Conservation (phyloP, 2,329 filamentous ascomycete species). For the Chaetomium strumarium region DNA sequence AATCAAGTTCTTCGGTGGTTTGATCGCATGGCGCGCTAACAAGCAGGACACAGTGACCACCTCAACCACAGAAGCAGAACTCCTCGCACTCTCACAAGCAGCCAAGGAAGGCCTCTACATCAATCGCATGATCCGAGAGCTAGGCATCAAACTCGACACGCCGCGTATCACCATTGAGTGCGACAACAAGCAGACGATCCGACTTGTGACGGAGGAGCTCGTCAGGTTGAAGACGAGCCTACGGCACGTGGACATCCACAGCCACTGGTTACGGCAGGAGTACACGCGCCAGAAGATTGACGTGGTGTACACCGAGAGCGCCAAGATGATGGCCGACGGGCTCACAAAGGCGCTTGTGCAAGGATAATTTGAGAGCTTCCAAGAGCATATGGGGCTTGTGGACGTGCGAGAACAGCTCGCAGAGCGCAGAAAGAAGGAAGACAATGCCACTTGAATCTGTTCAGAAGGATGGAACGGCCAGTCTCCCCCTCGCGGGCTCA, state of each 20-base stretch:
- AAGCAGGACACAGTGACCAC: conserved; percentile 11
- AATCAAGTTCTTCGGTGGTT: conserved; percentile 7
- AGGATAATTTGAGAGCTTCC: not conserved
- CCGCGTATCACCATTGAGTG: too few species aligned
- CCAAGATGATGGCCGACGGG: not conserved
- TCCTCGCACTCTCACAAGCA: too few species aligned
- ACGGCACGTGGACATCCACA: conserved; percentile 12
- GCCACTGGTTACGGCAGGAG: conserved; percentile 7
- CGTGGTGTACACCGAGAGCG: not conserved
- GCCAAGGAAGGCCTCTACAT: too few species aligned
- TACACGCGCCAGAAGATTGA: not conserved
- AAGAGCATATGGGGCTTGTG: not conserved
- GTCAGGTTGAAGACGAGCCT: conserved; percentile 6
- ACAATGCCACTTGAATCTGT: not conserved
- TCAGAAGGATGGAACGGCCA: not conserved
- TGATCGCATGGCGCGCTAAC: conserved; percentile 6
- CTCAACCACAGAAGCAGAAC: too few species aligned
- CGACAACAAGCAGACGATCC: conserved; percentile 8
- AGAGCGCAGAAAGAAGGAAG: not conserved
- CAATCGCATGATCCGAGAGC: too few species aligned
- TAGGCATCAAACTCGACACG: too few species aligned
- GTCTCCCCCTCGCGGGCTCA: not conserved
- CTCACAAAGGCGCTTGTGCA: not conserved
- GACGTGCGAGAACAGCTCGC: not conserved
- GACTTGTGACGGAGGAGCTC: conserved; percentile 1